Percentiles rank a stretch among this genome's conserved stretches.
Evolutionary conservation across 371 early-diverging fungal genomes (phyloP).

Genomic region (Gilbertella persicaria): DNA sequence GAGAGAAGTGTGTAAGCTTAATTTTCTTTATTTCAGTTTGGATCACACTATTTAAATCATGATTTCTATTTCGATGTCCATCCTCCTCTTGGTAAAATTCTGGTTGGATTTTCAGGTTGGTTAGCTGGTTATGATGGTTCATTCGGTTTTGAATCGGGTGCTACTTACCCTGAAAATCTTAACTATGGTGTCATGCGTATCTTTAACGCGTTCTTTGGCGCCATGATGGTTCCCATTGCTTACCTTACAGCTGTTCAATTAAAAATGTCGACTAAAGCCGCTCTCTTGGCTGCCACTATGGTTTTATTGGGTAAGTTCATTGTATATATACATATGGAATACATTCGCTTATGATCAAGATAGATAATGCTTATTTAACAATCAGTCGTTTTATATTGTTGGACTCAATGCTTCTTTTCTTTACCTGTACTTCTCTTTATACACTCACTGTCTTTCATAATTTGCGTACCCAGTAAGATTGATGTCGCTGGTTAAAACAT

Average conservation of each 20-base stretch:
- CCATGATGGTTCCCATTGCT: constrained; percentile 91
- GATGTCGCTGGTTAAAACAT: too few relatives aligned
- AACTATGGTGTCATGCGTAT: constrained; percentile 94
- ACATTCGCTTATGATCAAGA: not conserved
- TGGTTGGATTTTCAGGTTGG: constrained; percentile 91
- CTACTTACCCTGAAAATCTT: constrained; percentile 80
- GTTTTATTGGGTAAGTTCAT: constrained; percentile 83
- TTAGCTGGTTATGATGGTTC: constrained; percentile 90
- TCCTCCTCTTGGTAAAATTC: constrained; percentile 99
- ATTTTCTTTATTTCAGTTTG: constrained; percentile 67
- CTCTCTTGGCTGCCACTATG: constrained; percentile 76
- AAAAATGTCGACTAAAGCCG: constrained; percentile 62
- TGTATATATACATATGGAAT: too few relatives aligned
- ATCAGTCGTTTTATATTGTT: constrained; percentile 97
- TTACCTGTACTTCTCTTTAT: constrained; percentile 86
- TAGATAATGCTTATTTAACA: constrained; percentile 84
- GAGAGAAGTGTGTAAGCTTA: not conserved
- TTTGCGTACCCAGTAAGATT: constrained; percentile 63
- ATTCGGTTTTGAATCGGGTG: constrained; percentile 92
- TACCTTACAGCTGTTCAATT: constrained; percentile 89
- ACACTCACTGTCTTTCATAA: constrained; percentile 78
- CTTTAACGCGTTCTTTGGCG: constrained; percentile 91
- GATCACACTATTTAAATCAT: constrained; percentile 89
- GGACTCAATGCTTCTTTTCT: constrained; percentile 97
- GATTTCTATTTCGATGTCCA: constrained; percentile 99